Evolutionary conservation across 1,284 basidiomycete species (phyloP), one percentile per base, ranked within the genome.

Genomic region (Ceratorhiza oryzae-sativae): DNA sequence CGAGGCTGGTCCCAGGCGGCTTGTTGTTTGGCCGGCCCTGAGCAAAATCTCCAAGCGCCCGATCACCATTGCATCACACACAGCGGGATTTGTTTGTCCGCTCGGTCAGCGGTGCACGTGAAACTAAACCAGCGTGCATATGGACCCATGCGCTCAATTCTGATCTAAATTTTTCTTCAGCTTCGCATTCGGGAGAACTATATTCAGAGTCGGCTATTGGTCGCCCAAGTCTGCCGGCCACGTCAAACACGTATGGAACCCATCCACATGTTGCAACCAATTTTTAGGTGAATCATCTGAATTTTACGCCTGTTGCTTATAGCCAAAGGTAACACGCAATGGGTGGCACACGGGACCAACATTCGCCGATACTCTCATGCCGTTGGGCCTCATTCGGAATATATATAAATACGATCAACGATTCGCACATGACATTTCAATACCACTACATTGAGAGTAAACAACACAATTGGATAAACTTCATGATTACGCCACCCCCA

Each of bases 21-120:
- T 56, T 45, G 65, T 46, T n/a, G 53, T 58, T 70, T 42, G 41
- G 27, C n/a, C 65, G 36, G 65, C 41, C 53, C 51, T 55, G 51
- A 48, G 53, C 9, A 34, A 27, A 10, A 46, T 1, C n/a, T 2
- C 23, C 46, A 56, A 70, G 53, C 65, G 53, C 65, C 65, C 63
- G 49, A 55, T 65, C 61, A 30, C 5, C n/a, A n/a, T 6, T 45
- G 6, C 42, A 13, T 39, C 36, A 39, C 6, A 39, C 36, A 6
- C 36, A 23, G 8, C 58, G 39, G 58, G 58, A 45, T 60, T 60
- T 60, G 58, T 60, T 60, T 60, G 41, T 20, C 30, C 51, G 30
- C 9, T 34, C 30, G 27, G 30, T 34, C 36, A 13, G 8, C 36
- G 8, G 32, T 15, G 8, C 51, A 55, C 34, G 51, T 55, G 51